Evolutionary conservation across 305 asterid species (phyloP).

Genomic region (Rubia peregrina): DNA sequence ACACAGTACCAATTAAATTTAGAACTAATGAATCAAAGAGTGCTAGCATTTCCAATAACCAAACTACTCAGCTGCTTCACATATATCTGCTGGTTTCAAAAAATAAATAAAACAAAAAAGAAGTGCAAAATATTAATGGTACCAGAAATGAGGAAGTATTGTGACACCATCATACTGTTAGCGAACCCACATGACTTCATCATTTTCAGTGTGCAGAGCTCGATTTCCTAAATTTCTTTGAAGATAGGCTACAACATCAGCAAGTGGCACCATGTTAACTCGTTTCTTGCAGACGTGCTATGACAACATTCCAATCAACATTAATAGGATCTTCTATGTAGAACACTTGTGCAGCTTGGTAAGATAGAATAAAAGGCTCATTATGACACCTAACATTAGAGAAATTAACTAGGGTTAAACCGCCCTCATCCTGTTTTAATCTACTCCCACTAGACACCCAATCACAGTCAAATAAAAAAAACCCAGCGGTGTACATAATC

Average conservation of each 20-base stretch:
- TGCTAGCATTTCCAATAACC: too few species aligned
- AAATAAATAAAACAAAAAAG: too few species aligned
- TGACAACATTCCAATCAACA: background rate
- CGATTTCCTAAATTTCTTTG: background rate
- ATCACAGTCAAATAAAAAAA: conserved; percentile 11
- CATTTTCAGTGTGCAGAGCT: background rate
- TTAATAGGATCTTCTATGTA: conserved; percentile 16
- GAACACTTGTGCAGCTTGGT: conserved; percentile 22
- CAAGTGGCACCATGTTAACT: background rate
- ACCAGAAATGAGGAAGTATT: too few species aligned
- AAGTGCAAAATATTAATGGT: too few species aligned
- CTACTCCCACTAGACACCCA: conserved; percentile 11
- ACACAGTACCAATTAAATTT: too few species aligned
- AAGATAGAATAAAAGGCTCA: conserved; percentile 23
- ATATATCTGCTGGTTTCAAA: too few species aligned
- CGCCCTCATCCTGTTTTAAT: conserved; percentile 15
- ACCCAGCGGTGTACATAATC: conserved; percentile 6
- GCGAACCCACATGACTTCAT: background rate
- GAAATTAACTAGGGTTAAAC: conserved; percentile 10
- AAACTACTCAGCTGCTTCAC: too few species aligned
- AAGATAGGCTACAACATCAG: background rate
- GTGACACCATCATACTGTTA: background rate
- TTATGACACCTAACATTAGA: conserved; percentile 13
- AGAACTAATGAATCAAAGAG: too few species aligned
- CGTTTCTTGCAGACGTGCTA: background rate